Base-by-base conservation (phyloP, 805 yeast genomes). In the Cyberlindnera veronae region DNA sequence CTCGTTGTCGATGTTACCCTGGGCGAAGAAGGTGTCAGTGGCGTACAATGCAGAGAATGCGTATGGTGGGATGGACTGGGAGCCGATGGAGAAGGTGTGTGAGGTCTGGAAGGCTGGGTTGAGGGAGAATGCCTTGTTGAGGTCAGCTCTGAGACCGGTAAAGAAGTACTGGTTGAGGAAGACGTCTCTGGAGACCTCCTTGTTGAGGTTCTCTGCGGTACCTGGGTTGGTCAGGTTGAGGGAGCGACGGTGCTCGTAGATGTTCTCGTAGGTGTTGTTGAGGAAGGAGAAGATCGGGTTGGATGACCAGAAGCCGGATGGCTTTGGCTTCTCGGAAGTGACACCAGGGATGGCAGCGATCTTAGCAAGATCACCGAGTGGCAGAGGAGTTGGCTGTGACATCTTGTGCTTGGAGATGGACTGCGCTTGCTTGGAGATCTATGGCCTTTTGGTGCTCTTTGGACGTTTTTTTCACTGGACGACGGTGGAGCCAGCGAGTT, bases 81-180 rank as follows among this genome's bases (percentile, higher is more conserved):
- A 84, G 35, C 98, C 98, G 52, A 87, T 72, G 29, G 95, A 75
- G 60, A 93, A 84, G 45, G 96, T 83, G 64, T 93, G 99, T 48
- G 96, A 84, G 44, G 95, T 85, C 74, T 93, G 98, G 83, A 93
- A 93, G 44, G 87, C 90, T 43, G 99, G 99, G 67, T 81, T 81
- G 75, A 90, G 76, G 49, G 84, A 69, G 61, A 93, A 88, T 12
- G 90, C 87, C 74, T 91, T 91, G 70, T 87, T 85, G 56, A 93
- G 77, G 66, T 93, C 99, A 42, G 98, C 99, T 63, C 96, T 84
- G 59, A 93, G 76, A 44, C 99, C 99, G 29, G 95, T 83, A 75
- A 91, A 91, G 66, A 83, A 81, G 70, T 86, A 85, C 62, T 89
- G 95, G 60, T 77, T 79, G 55, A 89, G 74, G 62, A 93, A 88